Evolutionary conservation across 1,139 yeast species (phyloP).

Genomic region (Candida gigantensis): DNA sequence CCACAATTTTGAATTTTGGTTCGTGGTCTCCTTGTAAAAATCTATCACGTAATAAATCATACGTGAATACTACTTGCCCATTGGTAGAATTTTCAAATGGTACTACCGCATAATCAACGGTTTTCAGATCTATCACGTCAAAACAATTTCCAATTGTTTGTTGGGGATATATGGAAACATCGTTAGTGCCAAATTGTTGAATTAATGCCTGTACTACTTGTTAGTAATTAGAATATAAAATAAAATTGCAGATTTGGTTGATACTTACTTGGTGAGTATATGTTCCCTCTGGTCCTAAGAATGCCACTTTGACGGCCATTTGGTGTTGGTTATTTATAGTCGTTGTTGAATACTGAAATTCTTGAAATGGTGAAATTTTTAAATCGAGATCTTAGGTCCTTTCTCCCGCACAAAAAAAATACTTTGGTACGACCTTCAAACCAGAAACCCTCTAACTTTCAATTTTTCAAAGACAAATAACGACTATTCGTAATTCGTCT

Average conservation of each 20-base stretch:
- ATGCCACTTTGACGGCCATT: slow-evolving; percentile 53
- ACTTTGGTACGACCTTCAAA: too few species aligned
- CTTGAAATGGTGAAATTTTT: too few species aligned
- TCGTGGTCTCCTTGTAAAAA: slow-evolving; percentile 26
- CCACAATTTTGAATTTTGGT: slow-evolving; percentile 52
- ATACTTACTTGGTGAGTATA: slow-evolving; percentile 80
- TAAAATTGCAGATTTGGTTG: slow-evolving; percentile 1
- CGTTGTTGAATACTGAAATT: not conserved
- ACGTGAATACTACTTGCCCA: slow-evolving; percentile 87
- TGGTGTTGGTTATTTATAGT: not conserved
- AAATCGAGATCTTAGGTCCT: too few species aligned
- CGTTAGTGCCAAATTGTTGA: slow-evolving; percentile 62
- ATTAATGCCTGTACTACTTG: slow-evolving; percentile 61
- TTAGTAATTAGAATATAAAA: slow-evolving; percentile 12
- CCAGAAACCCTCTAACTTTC: too few species aligned
- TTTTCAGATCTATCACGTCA: slow-evolving; percentile 42
- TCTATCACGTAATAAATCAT: slow-evolving; percentile 78
- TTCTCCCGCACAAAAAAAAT: too few species aligned
- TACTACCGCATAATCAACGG: slow-evolving; percentile 73
- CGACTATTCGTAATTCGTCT: not conserved
- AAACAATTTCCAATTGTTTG: slow-evolving; percentile 66
- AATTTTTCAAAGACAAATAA: too few species aligned
- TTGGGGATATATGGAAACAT: slow-evolving; percentile 47
- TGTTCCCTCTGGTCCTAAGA: slow-evolving; percentile 86
- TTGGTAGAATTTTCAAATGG: slow-evolving; percentile 95